A percentile compares a stretch with the other conserved stretches of the same genome.
phyloP scores from a whole-genome alignment of 2,329 filamentous ascomycete species.

The Aspergillus jensenii region DNA sequence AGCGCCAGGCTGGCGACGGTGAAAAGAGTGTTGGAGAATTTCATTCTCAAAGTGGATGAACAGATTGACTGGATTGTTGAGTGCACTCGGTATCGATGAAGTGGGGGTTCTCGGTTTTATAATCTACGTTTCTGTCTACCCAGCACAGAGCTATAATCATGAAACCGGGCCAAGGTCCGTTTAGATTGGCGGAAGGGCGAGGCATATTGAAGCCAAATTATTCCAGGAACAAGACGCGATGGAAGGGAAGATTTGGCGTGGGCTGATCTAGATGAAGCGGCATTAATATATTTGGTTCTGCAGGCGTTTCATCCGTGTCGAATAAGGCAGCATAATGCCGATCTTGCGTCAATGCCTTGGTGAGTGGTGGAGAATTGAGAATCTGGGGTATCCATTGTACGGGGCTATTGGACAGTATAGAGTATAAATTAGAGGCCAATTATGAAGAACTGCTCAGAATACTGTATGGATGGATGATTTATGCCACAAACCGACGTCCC shows the following conservation, averaged over 20 bases:
- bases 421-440: no score
- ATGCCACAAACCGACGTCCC: no score
- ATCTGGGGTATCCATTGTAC: not conserved
- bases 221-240: not conserved
- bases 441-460: no score
- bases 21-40: constrained; percentile 15
- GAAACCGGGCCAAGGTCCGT: not conserved
- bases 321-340: constrained; percentile 9
- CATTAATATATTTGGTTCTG: constrained; percentile 6
- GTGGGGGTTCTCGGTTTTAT: no score
- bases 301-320: constrained; percentile 18
- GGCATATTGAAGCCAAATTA: not conserved
- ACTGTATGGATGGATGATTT: no score
- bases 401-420: no score
- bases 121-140: no score
- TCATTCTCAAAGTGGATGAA: constrained; percentile 8
- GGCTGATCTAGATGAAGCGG: not conserved
- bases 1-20: constrained; percentile 21
- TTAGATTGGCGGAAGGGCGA: not conserved
- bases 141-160: not conserved
- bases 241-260: not conserved
- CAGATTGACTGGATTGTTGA: no score
- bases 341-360: not conserved
- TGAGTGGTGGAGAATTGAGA: constrained; percentile 4
- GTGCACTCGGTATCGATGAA: no score